Conservation (phyloP, 257 asterid genomes). For the Solanum gandarillasii region DNA sequence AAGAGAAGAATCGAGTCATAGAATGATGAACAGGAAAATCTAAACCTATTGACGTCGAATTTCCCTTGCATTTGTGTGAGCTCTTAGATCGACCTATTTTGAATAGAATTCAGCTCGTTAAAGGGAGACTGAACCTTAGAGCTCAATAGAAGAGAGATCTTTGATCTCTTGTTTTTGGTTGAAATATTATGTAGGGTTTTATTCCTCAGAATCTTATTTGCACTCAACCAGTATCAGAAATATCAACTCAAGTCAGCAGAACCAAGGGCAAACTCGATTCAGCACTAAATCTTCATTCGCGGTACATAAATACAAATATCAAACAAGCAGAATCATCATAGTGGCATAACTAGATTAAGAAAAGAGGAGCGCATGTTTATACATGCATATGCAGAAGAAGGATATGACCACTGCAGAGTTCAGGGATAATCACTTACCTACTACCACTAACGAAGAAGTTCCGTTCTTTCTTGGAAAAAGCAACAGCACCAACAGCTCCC, state of each 20-base stretch:
- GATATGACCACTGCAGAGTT: not conserved
- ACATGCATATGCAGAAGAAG: not conserved
- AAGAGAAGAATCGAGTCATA: not conserved
- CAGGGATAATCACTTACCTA: conserved; percentile 42
- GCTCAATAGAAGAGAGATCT: no score
- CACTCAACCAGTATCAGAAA: no score
- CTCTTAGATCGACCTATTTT: no score
- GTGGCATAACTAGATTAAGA: not conserved
- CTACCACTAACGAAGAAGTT: conserved; percentile 86
- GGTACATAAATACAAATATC: not conserved
- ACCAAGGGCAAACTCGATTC: not conserved
- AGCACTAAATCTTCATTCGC: not conserved
- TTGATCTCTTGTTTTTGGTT: no score
- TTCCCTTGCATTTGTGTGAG: no score
- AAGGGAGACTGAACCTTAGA: no score
- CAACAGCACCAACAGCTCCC: conserved; percentile 86
- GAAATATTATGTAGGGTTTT: no score
- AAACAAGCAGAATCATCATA: not conserved
- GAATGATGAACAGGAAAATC: not conserved
- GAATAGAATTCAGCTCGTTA: no score
- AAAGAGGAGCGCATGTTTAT: not conserved
- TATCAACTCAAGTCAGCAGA: no score
- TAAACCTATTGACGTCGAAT: no score
- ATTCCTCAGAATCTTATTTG: not conserved
- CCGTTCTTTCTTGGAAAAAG: conserved; percentile 55